Evolutionary conservation across 345 rosid genomes (phyloP).

Genomic region (Laguncularia racemosa): DNA sequence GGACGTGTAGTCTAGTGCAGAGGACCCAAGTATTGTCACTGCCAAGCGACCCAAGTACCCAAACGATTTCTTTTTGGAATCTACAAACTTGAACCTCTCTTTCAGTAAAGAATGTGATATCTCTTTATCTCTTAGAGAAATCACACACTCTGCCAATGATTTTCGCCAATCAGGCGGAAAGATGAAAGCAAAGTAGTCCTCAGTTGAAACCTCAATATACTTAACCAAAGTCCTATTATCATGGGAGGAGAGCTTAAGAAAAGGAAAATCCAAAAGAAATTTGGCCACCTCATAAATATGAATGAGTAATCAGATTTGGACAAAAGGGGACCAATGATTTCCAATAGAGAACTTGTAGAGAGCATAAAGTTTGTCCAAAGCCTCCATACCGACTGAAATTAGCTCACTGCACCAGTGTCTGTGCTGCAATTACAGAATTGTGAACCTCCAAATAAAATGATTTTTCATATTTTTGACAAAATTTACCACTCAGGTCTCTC

Average conservation of each 20-base stretch:
- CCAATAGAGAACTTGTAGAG: constrained; percentile 3
- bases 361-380: constrained; percentile 21
- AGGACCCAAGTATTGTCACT: constrained; percentile 35
- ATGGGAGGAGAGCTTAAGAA: not conserved
- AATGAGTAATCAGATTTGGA: constrained; percentile 13
- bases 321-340: constrained; percentile 15
- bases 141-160: constrained; percentile 17
- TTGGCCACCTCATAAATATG: constrained; percentile 24
- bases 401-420: constrained; percentile 31
- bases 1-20: constrained; percentile 1
- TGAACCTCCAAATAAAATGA: constrained; percentile 11
- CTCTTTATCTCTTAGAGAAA: constrained; percentile 26
- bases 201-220: constrained; percentile 11
- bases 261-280: constrained; percentile 18
- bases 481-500: constrained; percentile 4
- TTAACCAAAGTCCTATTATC: constrained; percentile 2
- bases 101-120: constrained; percentile 11
- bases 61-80: constrained; percentile 14
- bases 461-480: not conserved
- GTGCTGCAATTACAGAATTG: constrained; percentile 26
- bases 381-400: constrained; percentile 28
- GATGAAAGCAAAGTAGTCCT: constrained; percentile 11
- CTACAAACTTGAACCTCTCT: constrained; percentile 10
- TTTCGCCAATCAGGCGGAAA: constrained; percentile 33
- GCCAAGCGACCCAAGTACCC: constrained; percentile 30